Evolutionary conservation across 2,329 filamentous ascomycete species (phyloP).

Genomic region (Mariannaea sp.): DNA sequence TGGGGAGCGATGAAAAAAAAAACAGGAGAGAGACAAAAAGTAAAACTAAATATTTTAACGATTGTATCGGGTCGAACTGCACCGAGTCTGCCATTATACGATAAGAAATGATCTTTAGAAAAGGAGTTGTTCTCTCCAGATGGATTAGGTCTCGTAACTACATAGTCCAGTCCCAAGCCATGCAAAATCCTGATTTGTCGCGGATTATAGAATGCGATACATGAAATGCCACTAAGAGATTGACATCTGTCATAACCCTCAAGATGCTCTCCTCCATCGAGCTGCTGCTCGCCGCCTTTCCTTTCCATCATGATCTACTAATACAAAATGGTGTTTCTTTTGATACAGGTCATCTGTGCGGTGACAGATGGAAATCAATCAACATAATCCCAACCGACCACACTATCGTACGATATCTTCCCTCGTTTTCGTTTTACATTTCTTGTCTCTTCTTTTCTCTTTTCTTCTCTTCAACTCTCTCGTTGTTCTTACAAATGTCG

Average conservation of each 20-base stretch:
- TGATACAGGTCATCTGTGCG: slow-evolving; percentile 18
- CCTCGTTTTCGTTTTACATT: too few species aligned
- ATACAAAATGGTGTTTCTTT: slow-evolving; percentile 10
- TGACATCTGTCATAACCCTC: slow-evolving; percentile 1
- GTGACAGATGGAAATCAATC: slow-evolving; percentile 1
- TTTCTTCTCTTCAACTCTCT: slow-evolving; percentile 10
- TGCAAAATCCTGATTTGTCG: too few species aligned
- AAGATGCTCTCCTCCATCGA: neutral
- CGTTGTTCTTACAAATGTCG: slow-evolving; percentile 54
- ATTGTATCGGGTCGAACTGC: too few species aligned
- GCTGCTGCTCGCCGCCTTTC: neutral
- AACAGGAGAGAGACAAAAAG: neutral
- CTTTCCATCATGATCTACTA: slow-evolving; percentile 10
- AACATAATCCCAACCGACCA: neutral
- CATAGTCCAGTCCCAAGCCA: too few species aligned
- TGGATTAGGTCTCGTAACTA: too few species aligned
- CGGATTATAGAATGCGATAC: neutral
- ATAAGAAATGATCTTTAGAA: too few species aligned
- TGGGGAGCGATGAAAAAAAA: too few species aligned
- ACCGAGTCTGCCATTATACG: too few species aligned
- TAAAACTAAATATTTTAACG: too few species aligned
- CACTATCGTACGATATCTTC: slow-evolving; percentile 1
- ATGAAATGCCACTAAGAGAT: slow-evolving; percentile 24
- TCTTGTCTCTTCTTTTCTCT: too few species aligned
- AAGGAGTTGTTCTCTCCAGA: too few species aligned